Conservation (phyloP, 2,329 filamentous ascomycete species). For the Ilyonectria sp. region DNA sequence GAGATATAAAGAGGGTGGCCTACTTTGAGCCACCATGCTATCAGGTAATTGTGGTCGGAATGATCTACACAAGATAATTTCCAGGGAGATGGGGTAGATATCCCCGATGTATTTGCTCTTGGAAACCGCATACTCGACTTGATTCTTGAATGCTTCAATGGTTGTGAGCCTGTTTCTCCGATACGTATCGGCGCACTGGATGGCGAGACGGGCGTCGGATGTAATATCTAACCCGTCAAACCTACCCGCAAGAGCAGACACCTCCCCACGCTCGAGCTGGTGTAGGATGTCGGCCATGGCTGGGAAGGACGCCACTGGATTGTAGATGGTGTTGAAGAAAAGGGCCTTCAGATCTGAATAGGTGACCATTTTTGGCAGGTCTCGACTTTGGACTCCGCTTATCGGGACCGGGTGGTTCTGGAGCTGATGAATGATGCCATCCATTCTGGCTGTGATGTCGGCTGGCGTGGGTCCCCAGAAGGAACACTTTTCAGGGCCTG, state of each 20-base stretch:
- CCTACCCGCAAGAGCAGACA: slow-evolving; percentile 44
- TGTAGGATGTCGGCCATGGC: slow-evolving; percentile 46
- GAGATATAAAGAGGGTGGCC: slow-evolving; percentile 9
- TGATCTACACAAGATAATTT: slow-evolving; percentile 47
- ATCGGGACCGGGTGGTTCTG: slow-evolving; percentile 46
- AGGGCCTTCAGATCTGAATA: slow-evolving; percentile 50
- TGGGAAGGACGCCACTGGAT: slow-evolving; percentile 43
- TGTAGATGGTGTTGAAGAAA: slow-evolving; percentile 44
- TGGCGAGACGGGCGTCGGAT: slow-evolving; percentile 40
- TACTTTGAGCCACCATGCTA: slow-evolving; percentile 48
- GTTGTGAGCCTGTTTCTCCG: slow-evolving; percentile 46
- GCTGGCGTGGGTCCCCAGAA: slow-evolving; percentile 50
- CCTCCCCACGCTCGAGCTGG: slow-evolving; percentile 48
- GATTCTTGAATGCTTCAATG: slow-evolving; percentile 44
- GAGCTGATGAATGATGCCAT: slow-evolving; percentile 45
- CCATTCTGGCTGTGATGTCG: slow-evolving; percentile 46
- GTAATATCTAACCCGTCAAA: slow-evolving; percentile 29
- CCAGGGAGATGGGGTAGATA: slow-evolving; percentile 47
- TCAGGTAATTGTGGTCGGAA: slow-evolving; percentile 47
- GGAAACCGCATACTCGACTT: slow-evolving; percentile 43
- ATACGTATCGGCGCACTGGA: slow-evolving; percentile 50
- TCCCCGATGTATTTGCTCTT: slow-evolving; percentile 53
- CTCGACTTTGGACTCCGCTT: slow-evolving; percentile 34
- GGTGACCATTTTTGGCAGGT: slow-evolving; percentile 44
- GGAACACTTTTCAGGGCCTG: slow-evolving; percentile 45